Evolutionary conservation across 1,284 basidiomycete genomes (phyloP).

Genomic region (Chondrostereum purpureum): DNA sequence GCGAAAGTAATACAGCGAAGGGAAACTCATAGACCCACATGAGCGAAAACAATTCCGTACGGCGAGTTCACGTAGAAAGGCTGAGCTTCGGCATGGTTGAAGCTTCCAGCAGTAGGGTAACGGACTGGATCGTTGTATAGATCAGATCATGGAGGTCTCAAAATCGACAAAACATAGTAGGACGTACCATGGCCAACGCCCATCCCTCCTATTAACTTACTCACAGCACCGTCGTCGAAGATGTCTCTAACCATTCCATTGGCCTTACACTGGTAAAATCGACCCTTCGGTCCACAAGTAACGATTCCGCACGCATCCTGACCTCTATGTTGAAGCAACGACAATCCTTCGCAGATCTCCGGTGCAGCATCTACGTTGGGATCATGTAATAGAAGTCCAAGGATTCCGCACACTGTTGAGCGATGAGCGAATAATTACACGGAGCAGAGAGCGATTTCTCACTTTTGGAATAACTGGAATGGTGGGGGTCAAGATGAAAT

Average conservation of each 20-base stretch:
- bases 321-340: constrained; percentile 89
- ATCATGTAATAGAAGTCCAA: constrained; percentile 81
- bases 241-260: constrained; percentile 99
- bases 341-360: constrained; percentile 88
- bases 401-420: constrained; percentile 77
- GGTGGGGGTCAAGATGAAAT: background rate
- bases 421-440: background rate
- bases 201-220: constrained; percentile 87
- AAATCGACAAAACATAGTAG: constrained; percentile 11
- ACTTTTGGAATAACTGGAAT: background rate
- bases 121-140: too few species aligned
- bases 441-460: background rate
- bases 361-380: constrained; percentile 68
- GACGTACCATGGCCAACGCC: constrained; percentile 91
- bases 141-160: constrained; percentile 6
- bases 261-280: constrained; percentile 98
- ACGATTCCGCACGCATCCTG: constrained; percentile 99
- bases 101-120: constrained; percentile 97
- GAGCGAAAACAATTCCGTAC: constrained; percentile 96
- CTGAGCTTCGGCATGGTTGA: constrained; percentile 96
- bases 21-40: constrained; percentile 64
- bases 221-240: constrained; percentile 79
- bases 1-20: constrained; percentile 4
- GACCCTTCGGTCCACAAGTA: constrained; percentile 91
- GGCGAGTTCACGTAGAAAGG: constrained; percentile 99